phyloP scores from a whole-genome alignment of 2,329 filamentous ascomycete genomes.

The Fusarium chlamydosporum region DNA sequence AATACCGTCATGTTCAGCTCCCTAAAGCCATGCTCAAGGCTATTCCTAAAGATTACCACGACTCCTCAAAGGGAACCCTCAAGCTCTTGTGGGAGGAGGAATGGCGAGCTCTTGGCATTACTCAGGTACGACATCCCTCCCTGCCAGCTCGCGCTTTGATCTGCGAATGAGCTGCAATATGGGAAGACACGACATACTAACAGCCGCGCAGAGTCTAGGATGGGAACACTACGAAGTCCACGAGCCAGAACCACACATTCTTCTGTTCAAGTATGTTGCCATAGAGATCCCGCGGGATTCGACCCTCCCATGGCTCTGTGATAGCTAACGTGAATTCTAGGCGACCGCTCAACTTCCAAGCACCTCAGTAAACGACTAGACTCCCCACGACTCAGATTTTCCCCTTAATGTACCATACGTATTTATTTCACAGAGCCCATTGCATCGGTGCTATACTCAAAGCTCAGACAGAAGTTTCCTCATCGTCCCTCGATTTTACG shows the following conservation, averaged over 20 bases:
- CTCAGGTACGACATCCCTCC: constrained; percentile 75
- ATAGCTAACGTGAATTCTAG: constrained; percentile 59
- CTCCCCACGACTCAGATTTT: constrained; percentile 39
- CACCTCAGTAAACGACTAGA: constrained; percentile 66
- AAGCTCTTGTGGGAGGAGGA: constrained; percentile 99
- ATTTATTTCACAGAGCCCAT: constrained; percentile 46
- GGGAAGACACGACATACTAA: constrained; percentile 29
- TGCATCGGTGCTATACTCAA: constrained; percentile 39
- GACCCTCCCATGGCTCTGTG: neutral
- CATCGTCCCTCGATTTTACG: constrained; percentile 50
- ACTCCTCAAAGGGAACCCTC: constrained; percentile 87
- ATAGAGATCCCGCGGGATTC: neutral
- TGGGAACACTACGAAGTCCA: constrained; percentile 99
- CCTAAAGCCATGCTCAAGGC: constrained; percentile 98
- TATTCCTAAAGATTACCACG: constrained; percentile 95
- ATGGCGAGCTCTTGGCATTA: constrained; percentile 97
- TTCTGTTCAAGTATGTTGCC: constrained; percentile 91
- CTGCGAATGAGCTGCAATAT: neutral
- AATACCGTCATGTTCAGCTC: constrained; percentile 97
- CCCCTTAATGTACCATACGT: constrained; percentile 50
- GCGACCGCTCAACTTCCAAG: constrained; percentile 87
- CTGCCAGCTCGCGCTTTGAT: constrained; percentile 3
- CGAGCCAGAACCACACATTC: constrained; percentile 97
- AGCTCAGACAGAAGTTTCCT: constrained; percentile 38
- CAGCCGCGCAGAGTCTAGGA: constrained; percentile 80